These are phyloP conservation scores for Amaranthus palmeri DNA, from an alignment of 148 eudicot genomes.

Conservation along the genomic window DNA sequence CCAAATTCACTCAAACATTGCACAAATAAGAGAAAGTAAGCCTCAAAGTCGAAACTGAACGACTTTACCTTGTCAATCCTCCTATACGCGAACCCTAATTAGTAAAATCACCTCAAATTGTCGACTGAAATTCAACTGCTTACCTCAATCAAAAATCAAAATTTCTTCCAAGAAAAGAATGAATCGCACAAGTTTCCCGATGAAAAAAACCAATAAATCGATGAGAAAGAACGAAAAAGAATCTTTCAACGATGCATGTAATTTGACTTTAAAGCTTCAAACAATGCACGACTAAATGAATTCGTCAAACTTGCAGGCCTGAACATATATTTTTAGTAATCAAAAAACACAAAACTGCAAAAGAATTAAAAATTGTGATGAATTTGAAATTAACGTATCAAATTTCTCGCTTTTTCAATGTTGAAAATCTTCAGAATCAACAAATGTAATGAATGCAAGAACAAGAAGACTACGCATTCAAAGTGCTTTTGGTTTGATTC, in stretches of 20 bases:
- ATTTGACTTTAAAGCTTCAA: slow-evolving; percentile 1
- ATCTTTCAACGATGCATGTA: not conserved
- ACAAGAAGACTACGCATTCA: no score
- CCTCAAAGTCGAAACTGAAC: not conserved
- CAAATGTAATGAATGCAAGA: no score
- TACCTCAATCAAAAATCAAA: not conserved
- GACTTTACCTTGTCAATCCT: no score
- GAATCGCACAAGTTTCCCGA: not conserved
- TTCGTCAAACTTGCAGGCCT: not conserved
- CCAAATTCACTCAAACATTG: not conserved
- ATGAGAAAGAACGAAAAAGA: not conserved
- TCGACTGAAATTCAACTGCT: not conserved
- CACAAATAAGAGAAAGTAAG: not conserved
- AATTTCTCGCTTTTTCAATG: not conserved
- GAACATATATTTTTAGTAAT: not conserved
- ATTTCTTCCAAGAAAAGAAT: not conserved
- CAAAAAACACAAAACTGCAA: not conserved
- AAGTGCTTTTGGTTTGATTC: no score
- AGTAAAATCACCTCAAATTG: not conserved
- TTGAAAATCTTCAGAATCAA: no score
- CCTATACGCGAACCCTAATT: slow-evolving; percentile 2
- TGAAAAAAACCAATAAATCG: not conserved
- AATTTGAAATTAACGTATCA: no score
- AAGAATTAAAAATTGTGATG: not conserved
- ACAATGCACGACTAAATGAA: not conserved